Evolutionary conservation across 495 filamentous ascomycete genomes (phyloP), one percentile per base, ranked within the genome.

Genomic region (Haplographium delicatum): DNA sequence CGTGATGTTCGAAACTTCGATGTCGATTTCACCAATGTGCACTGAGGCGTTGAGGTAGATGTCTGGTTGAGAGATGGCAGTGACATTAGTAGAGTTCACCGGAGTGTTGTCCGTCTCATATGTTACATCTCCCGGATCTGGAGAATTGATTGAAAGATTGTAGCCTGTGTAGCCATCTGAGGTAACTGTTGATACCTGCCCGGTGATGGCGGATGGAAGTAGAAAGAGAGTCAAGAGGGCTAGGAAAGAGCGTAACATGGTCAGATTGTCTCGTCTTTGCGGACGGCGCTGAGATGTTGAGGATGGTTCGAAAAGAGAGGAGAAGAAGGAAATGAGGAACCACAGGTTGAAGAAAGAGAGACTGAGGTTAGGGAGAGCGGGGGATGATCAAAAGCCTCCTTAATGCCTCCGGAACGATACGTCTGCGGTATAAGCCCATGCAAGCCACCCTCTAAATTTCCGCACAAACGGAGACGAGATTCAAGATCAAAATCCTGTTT

Each of bases 161-260:
- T 81, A 81, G 20, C 76, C 76, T 19, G 71, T 69, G 58, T 81
- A 81, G 31, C 75, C 76, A 42, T n/a, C n/a, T n/a, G n/a, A n/a
- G n/a, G n/a, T n/a, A n/a, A n/a, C 62, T 47, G 7, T 63, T 55
- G 3, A 27, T 22, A 24, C 44, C 30, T 2, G 22, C 19, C 28
- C 4, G 41, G 41, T 22, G 20, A 46, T 13, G 46, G 19, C 3
- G 42, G 19, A 1, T 45, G 31, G n/a, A 46, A 11, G 44, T 63
- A 38, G 13, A 48, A 59, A 39, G 23, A 40, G 43, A n/a, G 37
- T 15, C 24, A 46, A 3, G 45, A 57, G 47, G 6, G 44, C 33
- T 13, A 26, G 6, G 16, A 23, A 42, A 5, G 20, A 20, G 26
- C 23, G 39, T 23, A 42, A 24, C 8, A 15, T 42, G 39, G 26